phyloP scores from a whole-genome alignment of 306 rosid genomes.

The Cucumis melo region DNA sequence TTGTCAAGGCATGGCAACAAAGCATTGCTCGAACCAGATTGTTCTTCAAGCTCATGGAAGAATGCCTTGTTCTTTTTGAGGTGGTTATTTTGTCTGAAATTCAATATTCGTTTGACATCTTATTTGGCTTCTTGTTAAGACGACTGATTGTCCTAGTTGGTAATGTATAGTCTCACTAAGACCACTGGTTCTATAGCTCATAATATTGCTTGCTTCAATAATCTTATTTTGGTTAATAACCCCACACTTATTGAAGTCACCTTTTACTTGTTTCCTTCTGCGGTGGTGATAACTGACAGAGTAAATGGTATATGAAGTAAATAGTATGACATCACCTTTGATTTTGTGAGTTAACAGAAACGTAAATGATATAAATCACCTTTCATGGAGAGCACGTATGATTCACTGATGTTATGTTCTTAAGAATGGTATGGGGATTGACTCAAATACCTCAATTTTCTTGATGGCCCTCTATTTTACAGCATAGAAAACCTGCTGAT shows the following conservation, averaged over 20 bases:
- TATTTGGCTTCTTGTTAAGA: neutral
- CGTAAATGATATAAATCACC: neutral
- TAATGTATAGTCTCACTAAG: neutral
- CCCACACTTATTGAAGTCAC: neutral
- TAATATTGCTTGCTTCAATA: neutral
- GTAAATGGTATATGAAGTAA: neutral
- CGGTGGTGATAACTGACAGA: neutral
- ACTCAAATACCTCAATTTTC: neutral
- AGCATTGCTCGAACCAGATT: slow-evolving; percentile 92
- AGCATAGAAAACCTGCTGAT: slow-evolving; percentile 95
- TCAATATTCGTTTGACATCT: neutral
- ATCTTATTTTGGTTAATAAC: neutral
- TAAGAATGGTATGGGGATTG: neutral
- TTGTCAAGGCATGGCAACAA: slow-evolving; percentile 93
- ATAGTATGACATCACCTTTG: neutral
- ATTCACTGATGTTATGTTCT: neutral
- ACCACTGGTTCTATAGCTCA: neutral
- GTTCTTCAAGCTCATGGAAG: slow-evolving; percentile 97
- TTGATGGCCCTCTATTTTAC: slow-evolving; percentile 19
- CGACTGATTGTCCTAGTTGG: neutral
- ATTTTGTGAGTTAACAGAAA: neutral
- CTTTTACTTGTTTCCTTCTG: neutral
- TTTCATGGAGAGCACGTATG: neutral
- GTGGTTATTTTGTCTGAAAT: slow-evolving; percentile 23
- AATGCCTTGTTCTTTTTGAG: slow-evolving; percentile 80